phyloP scores from a whole-genome alignment of 78 protist genomes.

The Chrysochromulina parva region DNA sequence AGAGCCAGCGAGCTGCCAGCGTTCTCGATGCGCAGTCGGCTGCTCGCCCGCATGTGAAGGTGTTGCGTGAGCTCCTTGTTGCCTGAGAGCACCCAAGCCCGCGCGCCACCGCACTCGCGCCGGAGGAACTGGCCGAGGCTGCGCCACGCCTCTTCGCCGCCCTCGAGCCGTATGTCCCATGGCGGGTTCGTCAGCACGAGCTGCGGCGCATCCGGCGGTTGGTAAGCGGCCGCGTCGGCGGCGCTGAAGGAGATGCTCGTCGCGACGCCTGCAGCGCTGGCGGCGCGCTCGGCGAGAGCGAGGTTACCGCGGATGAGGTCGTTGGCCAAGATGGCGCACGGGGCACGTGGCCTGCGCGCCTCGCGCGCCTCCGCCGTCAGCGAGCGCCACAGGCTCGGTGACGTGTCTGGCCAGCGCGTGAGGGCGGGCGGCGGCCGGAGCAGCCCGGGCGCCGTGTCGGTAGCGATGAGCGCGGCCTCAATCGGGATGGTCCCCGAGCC shows the following conservation, averaged over 20 bases:
- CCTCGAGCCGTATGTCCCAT: neutral
- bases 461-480: conserved; percentile 26
- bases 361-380: neutral
- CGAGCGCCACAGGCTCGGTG: neutral
- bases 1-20: neutral
- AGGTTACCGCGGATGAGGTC: neutral
- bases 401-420: neutral
- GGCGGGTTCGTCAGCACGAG: conserved; percentile 11
- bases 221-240: neutral
- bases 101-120: neutral
- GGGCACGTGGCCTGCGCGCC: neutral
- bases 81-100: neutral
- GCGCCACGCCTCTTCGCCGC: neutral
- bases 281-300: too few species aligned
- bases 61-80: neutral
- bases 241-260: neutral
- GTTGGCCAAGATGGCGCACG: neutral
- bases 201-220: neutral
- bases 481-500: neutral
- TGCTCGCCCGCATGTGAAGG: neutral
- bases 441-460: conserved; percentile 7
- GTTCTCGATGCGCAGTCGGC: neutral
- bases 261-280: too few species aligned
- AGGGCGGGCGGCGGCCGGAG: conserved; percentile 4
- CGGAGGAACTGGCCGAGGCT: neutral